A percentile compares a stretch with the other conserved stretches of the same genome.
phyloP scores from a whole-genome alignment of 768 basidiomycete species.

The Mycena polygramma region DNA sequence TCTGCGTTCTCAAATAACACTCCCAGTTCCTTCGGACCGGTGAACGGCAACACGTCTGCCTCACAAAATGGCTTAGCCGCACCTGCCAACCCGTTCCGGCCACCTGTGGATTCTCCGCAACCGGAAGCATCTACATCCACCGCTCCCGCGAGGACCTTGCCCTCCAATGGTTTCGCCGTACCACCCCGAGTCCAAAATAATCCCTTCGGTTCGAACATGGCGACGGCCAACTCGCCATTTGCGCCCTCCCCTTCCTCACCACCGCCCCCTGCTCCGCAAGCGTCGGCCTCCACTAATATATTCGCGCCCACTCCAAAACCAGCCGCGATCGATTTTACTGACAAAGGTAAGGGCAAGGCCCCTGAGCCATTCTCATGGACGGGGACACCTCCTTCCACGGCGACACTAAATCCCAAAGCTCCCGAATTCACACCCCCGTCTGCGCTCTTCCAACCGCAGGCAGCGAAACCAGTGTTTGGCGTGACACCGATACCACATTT shows the following conservation, averaged over 20 bases:
- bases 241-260: conserved; percentile 41
- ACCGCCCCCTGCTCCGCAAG: conserved; percentile 21
- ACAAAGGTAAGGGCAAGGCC: conserved; percentile 34
- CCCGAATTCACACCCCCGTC: conserved; percentile 31
- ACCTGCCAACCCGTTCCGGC: conserved; percentile 8
- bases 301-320: conserved; percentile 34
- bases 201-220: conserved; percentile 30
- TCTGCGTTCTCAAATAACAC: conserved; percentile 41
- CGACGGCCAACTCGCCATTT: conserved; percentile 27
- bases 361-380: conserved; percentile 13
- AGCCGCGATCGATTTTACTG: conserved; percentile 14
- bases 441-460: conserved; percentile 25
- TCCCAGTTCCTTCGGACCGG: conserved; percentile 21
- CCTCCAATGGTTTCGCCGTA: conserved; percentile 23
- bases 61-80: neutral
- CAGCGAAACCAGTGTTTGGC: conserved; percentile 36
- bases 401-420: conserved; percentile 34
- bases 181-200: conserved; percentile 37
- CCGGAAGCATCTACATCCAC: conserved; percentile 39
- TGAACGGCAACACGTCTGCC: neutral
- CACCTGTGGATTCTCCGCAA: conserved; percentile 4
- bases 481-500: conserved; percentile 35
- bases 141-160: conserved; percentile 23
- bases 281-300: conserved; percentile 26
- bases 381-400: conserved; percentile 7